A percentile compares a stretch with the other conserved stretches of the same genome.
Conservation (phyloP, 192 early-diverging fungal genomes). For the Backusella luteola region DNA sequence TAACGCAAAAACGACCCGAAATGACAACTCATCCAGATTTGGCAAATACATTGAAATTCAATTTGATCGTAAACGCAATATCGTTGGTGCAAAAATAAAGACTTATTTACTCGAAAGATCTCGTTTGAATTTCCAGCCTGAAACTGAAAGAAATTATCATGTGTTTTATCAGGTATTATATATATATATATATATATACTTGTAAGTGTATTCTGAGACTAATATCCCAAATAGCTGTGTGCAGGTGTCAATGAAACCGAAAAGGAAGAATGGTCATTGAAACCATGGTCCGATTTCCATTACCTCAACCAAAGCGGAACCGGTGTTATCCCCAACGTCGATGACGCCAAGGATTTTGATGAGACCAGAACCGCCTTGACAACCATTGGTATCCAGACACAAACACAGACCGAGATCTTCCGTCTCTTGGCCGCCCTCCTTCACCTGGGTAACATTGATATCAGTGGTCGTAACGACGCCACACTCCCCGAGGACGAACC, state of each 20-base stretch:
- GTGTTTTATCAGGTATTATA: constrained; percentile 88
- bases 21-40: constrained; percentile 98
- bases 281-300: constrained; percentile 73
- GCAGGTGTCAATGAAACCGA: constrained; percentile 83
- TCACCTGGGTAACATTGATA: constrained; percentile 95
- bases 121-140: constrained; percentile 91
- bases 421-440: constrained; percentile 87
- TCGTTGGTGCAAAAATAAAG: constrained; percentile 92
- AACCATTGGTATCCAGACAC: constrained; percentile 80
- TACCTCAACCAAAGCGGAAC: constrained; percentile 88
- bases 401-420: constrained; percentile 88
- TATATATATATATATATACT: background rate
- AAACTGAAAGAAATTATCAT: constrained; percentile 96
- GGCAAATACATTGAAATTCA: constrained; percentile 98
- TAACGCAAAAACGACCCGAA: constrained; percentile 98
- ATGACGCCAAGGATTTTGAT: constrained; percentile 91
- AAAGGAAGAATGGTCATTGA: constrained; percentile 75
- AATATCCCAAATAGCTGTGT: constrained; percentile 58
- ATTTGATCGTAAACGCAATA: constrained; percentile 80
- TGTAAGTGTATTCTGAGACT: background rate
- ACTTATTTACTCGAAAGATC: constrained; percentile 98
- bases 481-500: constrained; percentile 75
- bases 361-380: constrained; percentile 82
- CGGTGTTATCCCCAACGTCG: constrained; percentile 79
- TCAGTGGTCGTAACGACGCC: constrained; percentile 69